Evolutionary conservation across 352 stramenopile species (phyloP).

Genomic region (Phytopythium ostracodes): DNA sequence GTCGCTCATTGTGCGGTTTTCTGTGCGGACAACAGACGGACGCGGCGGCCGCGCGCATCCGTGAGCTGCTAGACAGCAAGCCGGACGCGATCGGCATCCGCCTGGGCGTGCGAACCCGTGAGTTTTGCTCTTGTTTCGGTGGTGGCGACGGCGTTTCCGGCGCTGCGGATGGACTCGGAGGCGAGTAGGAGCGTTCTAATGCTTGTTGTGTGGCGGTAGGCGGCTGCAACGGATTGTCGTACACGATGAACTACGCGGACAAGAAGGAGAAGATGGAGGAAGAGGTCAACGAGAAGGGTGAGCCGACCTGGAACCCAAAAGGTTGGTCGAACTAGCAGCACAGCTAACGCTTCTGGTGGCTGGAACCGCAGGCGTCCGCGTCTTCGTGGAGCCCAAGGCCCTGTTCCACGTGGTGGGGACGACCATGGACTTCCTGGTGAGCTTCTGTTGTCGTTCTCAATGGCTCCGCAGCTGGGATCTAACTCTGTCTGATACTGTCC

Average conservation of each 20-base stretch:
- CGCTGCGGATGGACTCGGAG: too few relatives aligned
- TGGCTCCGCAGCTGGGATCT: background rate
- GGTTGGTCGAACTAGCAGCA: background rate
- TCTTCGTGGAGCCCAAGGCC: conserved; percentile 99
- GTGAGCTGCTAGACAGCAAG: conserved; percentile 81
- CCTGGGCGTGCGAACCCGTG: conserved; percentile 93
- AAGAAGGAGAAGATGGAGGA: conserved; percentile 94
- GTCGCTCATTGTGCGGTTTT: background rate
- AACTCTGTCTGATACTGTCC: background rate
- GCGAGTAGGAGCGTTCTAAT: background rate
- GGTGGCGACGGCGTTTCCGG: background rate
- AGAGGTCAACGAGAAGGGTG: conserved; percentile 89
- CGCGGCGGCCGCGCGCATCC: conserved; percentile 82
- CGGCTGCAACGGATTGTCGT: conserved; percentile 98
- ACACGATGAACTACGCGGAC: conserved; percentile 99
- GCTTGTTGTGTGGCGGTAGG: conserved; percentile 30
- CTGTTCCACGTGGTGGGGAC: conserved; percentile 99
- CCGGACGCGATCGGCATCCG: conserved; percentile 93
- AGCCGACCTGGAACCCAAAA: too few relatives aligned
- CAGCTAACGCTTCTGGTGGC: background rate
- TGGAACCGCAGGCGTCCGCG: conserved; percentile 74
- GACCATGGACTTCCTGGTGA: conserved; percentile 96
- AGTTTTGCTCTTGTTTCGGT: conserved; percentile 12
- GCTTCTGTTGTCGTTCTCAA: too few relatives aligned
- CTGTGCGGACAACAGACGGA: conserved; percentile 60